A percentile compares a stretch with the other conserved stretches of the same genome.
phyloP scores from a whole-genome alignment of 495 filamentous ascomycete species.

The Podospora comata region DNA sequence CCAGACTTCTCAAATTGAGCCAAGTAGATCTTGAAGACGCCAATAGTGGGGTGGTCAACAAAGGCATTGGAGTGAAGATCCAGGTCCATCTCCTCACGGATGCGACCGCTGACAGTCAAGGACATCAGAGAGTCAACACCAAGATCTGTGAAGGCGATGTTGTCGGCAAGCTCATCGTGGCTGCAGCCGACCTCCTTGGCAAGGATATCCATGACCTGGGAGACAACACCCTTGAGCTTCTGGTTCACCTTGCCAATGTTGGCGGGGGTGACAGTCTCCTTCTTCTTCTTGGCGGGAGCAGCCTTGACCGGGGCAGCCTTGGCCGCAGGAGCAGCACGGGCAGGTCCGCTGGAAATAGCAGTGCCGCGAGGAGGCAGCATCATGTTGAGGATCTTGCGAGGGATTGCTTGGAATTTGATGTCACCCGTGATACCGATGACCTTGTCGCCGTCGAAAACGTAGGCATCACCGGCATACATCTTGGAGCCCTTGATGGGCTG shows the following conservation, averaged over 20 bases:
- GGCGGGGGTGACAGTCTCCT: constrained; percentile 40
- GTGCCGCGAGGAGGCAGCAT: constrained; percentile 59
- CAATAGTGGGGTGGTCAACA: constrained; percentile 53
- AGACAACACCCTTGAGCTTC: constrained; percentile 39
- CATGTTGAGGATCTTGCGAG: constrained; percentile 63
- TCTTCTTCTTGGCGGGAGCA: constrained; percentile 38
- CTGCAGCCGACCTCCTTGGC: constrained; percentile 64
- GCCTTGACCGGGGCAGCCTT: constrained; percentile 44
- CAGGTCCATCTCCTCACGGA: constrained; percentile 57
- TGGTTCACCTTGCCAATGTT: constrained; percentile 44
- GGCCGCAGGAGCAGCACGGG: constrained; percentile 34
- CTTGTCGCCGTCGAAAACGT: constrained; percentile 62
- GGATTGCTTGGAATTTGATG: constrained; percentile 63
- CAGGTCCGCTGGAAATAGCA: constrained; percentile 29
- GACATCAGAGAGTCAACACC: constrained; percentile 62
- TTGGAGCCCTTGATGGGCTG: constrained; percentile 50
- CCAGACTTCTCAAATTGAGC: constrained; percentile 44
- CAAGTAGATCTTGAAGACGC: constrained; percentile 58
- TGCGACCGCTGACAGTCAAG: constrained; percentile 50
- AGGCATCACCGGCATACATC: constrained; percentile 58
- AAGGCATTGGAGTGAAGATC: constrained; percentile 54
- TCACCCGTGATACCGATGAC: constrained; percentile 53
- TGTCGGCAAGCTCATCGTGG: constrained; percentile 56
- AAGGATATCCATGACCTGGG: constrained; percentile 59
- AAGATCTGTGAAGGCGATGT: constrained; percentile 52